Base-by-base conservation (phyloP, 192 early-diverging fungal genomes). In the Helicostylum pulchrum region DNA sequence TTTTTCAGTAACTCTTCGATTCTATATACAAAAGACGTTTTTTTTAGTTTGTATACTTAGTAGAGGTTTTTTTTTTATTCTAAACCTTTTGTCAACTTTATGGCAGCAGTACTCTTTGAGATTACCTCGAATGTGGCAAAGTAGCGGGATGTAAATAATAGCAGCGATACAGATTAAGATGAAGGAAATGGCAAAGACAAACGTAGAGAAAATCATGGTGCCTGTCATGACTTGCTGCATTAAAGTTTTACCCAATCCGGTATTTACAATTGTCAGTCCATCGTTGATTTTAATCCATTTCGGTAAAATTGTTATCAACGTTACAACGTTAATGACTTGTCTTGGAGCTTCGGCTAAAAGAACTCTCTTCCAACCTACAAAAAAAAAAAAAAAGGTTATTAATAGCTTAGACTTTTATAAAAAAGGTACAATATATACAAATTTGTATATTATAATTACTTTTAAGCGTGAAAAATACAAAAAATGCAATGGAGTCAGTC, bases 101-200 rank as follows among this genome's bases (percentile, higher is more conserved):
- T 93, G 90, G 55, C 88, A 91, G 53, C 89, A 91, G 69, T 88
- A 95, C 67, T 95, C 93, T 75, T 95, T 95, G 51, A 95, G 74
- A 63, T 94, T 95, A 42, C 93, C 93, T 36, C 78, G 85, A 55
- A 95, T 91, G 64, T 84, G 83, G 63, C 80, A 86, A 46, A 93
- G 61, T 31, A 95, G 75, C 15, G 93, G 93, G 59, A 95, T 81
- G 65, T 95, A 95, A 11, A 92, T 51, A 46, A 92, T 53, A 17
- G 80, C 76, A 11, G 93, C 92, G n/a, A 74, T 49, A 12, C 87
- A 59, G 7, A 91, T 77, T 39, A 73, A 74, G 8, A 90, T 15
- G 21, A 73, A 73, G 0, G 71, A 73, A 20, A 85, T 66, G 5
- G 80, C 74, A 39, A 89, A 61, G 42, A 94, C 79, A 9, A 78